Percentiles rank a stretch among this genome's conserved stretches.
These are phyloP conservation scores for Podosphaera xanthii DNA, from an alignment of 2,329 filamentous ascomycete genomes.

Conservation along the genomic window DNA sequence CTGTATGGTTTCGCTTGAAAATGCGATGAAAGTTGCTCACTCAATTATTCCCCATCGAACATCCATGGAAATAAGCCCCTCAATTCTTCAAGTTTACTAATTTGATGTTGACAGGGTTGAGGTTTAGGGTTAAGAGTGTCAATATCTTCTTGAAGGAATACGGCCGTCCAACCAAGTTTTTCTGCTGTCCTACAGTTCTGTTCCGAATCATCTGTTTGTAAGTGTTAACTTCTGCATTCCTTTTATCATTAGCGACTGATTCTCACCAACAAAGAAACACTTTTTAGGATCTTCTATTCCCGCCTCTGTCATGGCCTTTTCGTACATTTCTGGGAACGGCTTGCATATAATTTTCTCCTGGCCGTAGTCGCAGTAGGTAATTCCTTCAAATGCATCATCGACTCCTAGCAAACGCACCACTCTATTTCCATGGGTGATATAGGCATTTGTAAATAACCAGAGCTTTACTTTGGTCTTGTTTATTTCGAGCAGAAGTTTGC, in stretches of 20 bases:
- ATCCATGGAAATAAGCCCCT: constrained; percentile 58
- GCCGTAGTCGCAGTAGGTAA: constrained; percentile 85
- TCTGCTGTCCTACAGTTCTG: constrained; percentile 59
- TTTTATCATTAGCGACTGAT: not conserved
- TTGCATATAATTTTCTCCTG: constrained; percentile 61
- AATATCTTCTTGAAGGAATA: constrained; percentile 63
- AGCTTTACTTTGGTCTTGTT: constrained; percentile 64
- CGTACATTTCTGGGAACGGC: constrained; percentile 60
- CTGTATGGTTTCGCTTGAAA: no score
- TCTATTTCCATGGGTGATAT: constrained; percentile 63
- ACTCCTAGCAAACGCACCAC: constrained; percentile 63
- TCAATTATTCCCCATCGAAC: constrained; percentile 36
- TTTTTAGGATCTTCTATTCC: constrained; percentile 41
- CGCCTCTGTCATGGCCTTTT: constrained; percentile 72
- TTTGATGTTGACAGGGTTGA: constrained; percentile 50
- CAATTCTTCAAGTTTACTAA: constrained; percentile 54
- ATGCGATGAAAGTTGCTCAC: no score
- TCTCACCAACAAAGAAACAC: constrained; percentile 83
- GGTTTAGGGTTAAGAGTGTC: constrained; percentile 33
- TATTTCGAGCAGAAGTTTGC: constrained; percentile 56
- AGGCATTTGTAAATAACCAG: constrained; percentile 95
- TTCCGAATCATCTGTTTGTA: constrained; percentile 52
- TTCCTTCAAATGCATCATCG: constrained; percentile 78
- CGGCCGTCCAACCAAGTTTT: constrained; percentile 64
- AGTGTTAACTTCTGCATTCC: not conserved